Conservation (phyloP, 371 early-diverging fungal genomes). For the Mortierella sp. region DNA sequence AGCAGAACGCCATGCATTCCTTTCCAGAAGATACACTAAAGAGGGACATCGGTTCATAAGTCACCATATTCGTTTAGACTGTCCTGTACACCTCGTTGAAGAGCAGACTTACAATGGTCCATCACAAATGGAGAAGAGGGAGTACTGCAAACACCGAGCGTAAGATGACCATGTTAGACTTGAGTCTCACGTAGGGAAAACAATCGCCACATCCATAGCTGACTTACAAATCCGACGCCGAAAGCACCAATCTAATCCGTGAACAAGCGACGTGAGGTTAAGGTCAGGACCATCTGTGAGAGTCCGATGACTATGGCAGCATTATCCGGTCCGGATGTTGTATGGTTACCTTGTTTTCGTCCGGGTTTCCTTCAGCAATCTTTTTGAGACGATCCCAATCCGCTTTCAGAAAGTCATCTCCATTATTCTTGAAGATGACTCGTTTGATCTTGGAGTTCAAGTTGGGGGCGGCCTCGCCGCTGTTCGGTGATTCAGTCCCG, state of each 20-base stretch:
- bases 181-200: too few species aligned
- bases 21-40: conserved; percentile 71
- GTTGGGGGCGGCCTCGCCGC: conserved; percentile 56
- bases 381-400: conserved; percentile 88
- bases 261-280: neutral
- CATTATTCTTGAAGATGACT: conserved; percentile 86
- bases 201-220: neutral
- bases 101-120: conserved; percentile 76
- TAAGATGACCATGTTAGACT: too few species aligned
- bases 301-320: too few species aligned
- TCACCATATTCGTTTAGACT: neutral
- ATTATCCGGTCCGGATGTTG: neutral
- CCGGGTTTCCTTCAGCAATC: conserved; percentile 95
- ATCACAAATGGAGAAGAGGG: conserved; percentile 88
- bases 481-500: conserved; percentile 58
- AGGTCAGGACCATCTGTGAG: neutral
- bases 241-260: conserved; percentile 84
- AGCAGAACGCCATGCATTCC: conserved; percentile 90
- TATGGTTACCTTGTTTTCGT: conserved; percentile 66
- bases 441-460: conserved; percentile 64
- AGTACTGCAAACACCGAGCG: conserved; percentile 57
- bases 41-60: neutral
- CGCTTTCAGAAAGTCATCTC: conserved; percentile 81
- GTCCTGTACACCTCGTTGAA: neutral
- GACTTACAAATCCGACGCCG: conserved; percentile 81